Base-by-base conservation (phyloP, 768 basidiomycete genomes). In the Tricholoma furcatifolium region DNA sequence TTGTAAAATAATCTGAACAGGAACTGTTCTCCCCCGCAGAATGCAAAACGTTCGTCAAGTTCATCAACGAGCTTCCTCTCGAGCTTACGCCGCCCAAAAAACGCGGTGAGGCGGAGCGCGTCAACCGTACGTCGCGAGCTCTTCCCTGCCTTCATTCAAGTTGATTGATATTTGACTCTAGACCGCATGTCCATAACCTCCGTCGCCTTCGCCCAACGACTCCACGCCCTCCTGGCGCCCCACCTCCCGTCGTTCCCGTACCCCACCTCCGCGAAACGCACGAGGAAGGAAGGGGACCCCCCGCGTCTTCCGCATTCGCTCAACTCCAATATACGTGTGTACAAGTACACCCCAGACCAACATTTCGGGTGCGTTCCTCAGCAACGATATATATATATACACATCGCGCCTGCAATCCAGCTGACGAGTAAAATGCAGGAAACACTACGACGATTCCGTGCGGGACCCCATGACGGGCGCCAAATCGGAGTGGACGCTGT, bases 381-480 rank as follows among this genome's bases (percentile, higher is more conserved):
- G 38, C 9, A 20, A 42, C 27, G 27, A 4, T 27, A 3, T 27
- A 27, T 7, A 7, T 3, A 27, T 4, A 7, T 27, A 7, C 27
- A 27, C 3, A 7, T n/a, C n/a, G n/a, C n/a, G n/a, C n/a, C n/a
- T n/a, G 30, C 4, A 9, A 24, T 32, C 23, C 18, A 12, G 31
- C 32, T 47, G 40, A 53, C 18, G 8, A 24, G 49, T 7, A n/a
- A 12, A 30, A 14, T 38, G 8, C 38, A 79, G 78, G 18, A 79
- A 82, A 12, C 88, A 90, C 64, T 91, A 89, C 60, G 88, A 91
- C 57, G 87, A 88, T 60, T 81, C 82, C 17, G 81, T 87, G 23
- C 74, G 75, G 7, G 86, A 87, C 62, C 51, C 74, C 4, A 61
- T 72, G 47, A 83, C 84, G 6, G 84, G 84, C 4, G 75, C 78